These are phyloP conservation scores for Lentinula raphanica DNA, from an alignment of 768 basidiomycete genomes.

Conservation along the genomic window DNA sequence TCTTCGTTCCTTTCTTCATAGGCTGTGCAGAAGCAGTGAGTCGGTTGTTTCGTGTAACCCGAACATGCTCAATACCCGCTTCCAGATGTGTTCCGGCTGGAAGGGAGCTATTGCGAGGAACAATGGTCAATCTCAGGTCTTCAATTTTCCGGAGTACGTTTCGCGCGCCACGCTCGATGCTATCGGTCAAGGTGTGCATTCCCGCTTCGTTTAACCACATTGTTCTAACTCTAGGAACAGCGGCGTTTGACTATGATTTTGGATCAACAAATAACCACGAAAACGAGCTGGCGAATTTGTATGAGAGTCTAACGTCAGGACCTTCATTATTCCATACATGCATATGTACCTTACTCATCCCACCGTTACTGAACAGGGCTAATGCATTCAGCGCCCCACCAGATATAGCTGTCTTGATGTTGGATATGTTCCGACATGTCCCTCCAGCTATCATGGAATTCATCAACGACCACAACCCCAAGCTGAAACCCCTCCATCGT, in stretches of 20 bases:
- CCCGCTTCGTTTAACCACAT: background rate
- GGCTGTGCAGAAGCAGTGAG: slow-evolving; percentile 22
- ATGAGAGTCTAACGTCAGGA: slow-evolving; percentile 31
- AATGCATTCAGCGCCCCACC: slow-evolving; percentile 19
- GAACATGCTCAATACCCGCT: background rate
- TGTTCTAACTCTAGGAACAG: slow-evolving; percentile 5
- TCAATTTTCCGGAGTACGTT: slow-evolving; percentile 24
- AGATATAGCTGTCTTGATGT: background rate
- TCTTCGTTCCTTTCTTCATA: slow-evolving; percentile 24
- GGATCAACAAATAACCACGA: slow-evolving; percentile 30
- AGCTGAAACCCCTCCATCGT: background rate
- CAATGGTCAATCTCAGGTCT: slow-evolving; percentile 10
- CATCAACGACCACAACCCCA: slow-evolving; percentile 9
- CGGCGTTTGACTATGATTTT: slow-evolving; percentile 38
- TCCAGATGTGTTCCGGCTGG: slow-evolving; percentile 22
- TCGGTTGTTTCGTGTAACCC: no score
- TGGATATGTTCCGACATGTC: slow-evolving; percentile 8
- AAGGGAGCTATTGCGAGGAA: slow-evolving; percentile 18
- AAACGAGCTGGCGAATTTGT: slow-evolving; percentile 32
- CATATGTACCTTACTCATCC: no score
- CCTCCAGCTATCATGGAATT: slow-evolving; percentile 15
- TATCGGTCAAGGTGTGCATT: slow-evolving; percentile 28
- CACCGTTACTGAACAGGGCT: background rate
- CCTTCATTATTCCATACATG: background rate
- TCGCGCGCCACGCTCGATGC: slow-evolving; percentile 31